Conservation (phyloP, 768 basidiomycete species). For the Suillus discolor region DNA sequence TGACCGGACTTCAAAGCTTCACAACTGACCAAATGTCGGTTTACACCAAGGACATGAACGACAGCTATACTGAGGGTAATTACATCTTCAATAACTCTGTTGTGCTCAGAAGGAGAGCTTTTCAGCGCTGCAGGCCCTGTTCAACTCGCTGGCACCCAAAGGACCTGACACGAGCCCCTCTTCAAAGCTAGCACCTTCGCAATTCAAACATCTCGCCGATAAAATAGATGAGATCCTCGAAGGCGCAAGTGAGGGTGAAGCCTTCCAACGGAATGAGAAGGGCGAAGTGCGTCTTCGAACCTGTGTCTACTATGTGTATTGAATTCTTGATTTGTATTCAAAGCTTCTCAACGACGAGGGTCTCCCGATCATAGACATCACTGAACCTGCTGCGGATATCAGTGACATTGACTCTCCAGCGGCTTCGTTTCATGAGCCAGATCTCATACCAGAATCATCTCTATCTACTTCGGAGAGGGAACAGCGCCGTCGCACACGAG, state of each 20-base stretch:
- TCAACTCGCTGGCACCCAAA: slow-evolving; percentile 37
- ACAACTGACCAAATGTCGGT: slow-evolving; percentile 13
- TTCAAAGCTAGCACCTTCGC: slow-evolving; percentile 45
- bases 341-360: slow-evolving; percentile 79
- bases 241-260: slow-evolving; percentile 45
- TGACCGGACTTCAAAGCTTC: no score
- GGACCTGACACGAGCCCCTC: slow-evolving; percentile 10
- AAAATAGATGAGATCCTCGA: slow-evolving; percentile 55
- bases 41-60: slow-evolving; percentile 28
- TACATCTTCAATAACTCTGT: neutral
- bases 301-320: slow-evolving; percentile 5
- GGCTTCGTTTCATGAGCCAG: slow-evolving; percentile 40
- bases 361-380: slow-evolving; percentile 77
- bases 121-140: slow-evolving; percentile 42
- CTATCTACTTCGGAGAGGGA: slow-evolving; percentile 51
- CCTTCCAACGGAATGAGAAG: slow-evolving; percentile 48
- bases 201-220: slow-evolving; percentile 55
- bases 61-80: slow-evolving; percentile 40
- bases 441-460: slow-evolving; percentile 47
- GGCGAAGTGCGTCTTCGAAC: slow-evolving; percentile 59
- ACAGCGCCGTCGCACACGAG: slow-evolving; percentile 56
- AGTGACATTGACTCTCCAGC: slow-evolving; percentile 18
- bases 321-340: slow-evolving; percentile 25
- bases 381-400: slow-evolving; percentile 50
- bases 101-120: slow-evolving; percentile 15